A percentile compares a stretch with the other conserved stretches of the same genome.
phyloP scores from a whole-genome alignment of 2,329 filamentous ascomycete genomes.

The Aspergillus sp. region DNA sequence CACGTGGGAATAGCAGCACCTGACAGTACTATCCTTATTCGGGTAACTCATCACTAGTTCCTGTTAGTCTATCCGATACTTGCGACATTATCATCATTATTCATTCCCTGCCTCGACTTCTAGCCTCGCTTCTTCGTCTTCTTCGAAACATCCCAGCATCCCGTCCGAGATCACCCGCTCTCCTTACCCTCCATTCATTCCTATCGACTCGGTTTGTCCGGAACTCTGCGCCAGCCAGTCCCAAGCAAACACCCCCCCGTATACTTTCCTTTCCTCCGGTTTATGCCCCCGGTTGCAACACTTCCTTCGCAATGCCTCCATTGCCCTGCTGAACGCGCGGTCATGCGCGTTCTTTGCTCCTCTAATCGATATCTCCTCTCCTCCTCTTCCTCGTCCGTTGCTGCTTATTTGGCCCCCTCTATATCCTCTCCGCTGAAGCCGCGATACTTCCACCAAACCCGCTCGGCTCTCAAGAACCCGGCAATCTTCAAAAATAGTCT shows the following conservation, averaged over 20 bases:
- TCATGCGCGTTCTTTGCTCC: slow-evolving; percentile 28
- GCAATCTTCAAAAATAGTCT: slow-evolving; percentile 38
- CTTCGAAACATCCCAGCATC: not conserved
- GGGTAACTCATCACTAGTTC: no score
- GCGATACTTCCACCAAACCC: slow-evolving; percentile 16
- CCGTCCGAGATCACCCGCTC: not conserved
- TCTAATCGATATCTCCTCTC: slow-evolving; percentile 11
- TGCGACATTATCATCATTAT: no score
- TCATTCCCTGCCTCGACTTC: no score
- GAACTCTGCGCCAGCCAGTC: not conserved
- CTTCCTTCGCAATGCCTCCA: slow-evolving; percentile 17
- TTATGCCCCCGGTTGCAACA: slow-evolving; percentile 19
- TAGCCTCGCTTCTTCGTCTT: not conserved
- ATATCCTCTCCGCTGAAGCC: not conserved
- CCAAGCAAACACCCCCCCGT: not conserved
- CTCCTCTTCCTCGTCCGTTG: not conserved
- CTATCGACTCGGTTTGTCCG: not conserved
- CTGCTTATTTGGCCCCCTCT: not conserved
- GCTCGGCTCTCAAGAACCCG: slow-evolving; percentile 17
- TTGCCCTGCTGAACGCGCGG: slow-evolving; percentile 21
- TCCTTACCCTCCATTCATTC: not conserved
- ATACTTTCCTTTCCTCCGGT: slow-evolving; percentile 2
- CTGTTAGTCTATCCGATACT: no score
- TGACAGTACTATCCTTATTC: not conserved
- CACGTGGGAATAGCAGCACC: not conserved